Base-by-base conservation (phyloP, 2,329 filamentous ascomycete genomes). In the Clathrospora elynae region DNA sequence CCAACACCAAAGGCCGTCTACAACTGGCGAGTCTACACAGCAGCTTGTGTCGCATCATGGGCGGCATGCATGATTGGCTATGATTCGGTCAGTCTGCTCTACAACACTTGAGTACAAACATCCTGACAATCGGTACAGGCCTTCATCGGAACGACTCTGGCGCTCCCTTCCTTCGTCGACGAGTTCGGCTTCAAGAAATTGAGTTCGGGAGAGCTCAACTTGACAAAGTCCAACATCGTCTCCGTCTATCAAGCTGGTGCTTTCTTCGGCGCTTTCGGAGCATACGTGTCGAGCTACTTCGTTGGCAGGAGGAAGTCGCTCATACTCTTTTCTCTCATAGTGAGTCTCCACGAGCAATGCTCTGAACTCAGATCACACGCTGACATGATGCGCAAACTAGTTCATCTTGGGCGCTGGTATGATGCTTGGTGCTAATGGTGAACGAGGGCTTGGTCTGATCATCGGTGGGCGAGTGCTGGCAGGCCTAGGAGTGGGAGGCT, bases 241-340 rank as follows among this genome's bases (percentile, higher is more conserved):
- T 90, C 85, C 17, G 81, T 86, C 39, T 91, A 89, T 72, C 88
- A 92, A 70, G 88, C 88, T 7, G 88, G 88, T 46, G 87, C 87
- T 46, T 91, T 93, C 73, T 91, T 92, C 57, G 88, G 88, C 35
- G 82, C 84, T 6, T 59, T 68, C 18, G 63, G 63, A 22, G 64
- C 63, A 4, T 90, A 87, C 55, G 77, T 74, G 6, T 78, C 81
- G 22, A 83, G 80, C 19, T 83, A 86, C 73, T 87, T 79, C 64
- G 73, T 85, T 49, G 87, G 87, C 18, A 80, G 87, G 14, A 81
- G 81, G 59, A 79, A 76, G 62, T 85, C 82, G 14, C 75, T 91
- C 2, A 72, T 83, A 51, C 51, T 83, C 32, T 86, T 84, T 63
- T 71, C 77, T 2, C 39, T 78, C 22, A 55, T 91, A 51, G 51